Evolutionary conservation across 73 alveolate genomes (phyloP), one percentile per base, ranked within the genome.

Genomic region (Durusdinium trenchii): DNA sequence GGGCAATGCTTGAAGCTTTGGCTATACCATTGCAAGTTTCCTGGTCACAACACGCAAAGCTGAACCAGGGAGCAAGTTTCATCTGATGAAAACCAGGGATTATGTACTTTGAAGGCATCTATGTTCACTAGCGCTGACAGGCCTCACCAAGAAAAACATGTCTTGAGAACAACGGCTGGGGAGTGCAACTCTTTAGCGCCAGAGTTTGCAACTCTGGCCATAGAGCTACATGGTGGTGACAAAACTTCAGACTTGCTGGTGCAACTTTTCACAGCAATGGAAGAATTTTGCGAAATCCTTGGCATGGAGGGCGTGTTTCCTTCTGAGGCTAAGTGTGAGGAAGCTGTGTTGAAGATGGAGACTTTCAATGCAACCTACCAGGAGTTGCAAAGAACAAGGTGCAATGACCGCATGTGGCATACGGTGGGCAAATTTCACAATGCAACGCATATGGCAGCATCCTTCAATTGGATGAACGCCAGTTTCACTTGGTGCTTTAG

Each of bases 1-100:
- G 87, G 87, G 60, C 10, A 76, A 76, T 43, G 54, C 87, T 43
- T 75, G 86, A 76, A 76, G 61, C 60, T 30, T n/a, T 67, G 81
- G 81, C 16, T 28, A 10, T 67, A n/a, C 46, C 81, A 67, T 23
- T 30, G 81, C 81, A 67, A 67, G 10, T 67, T 67, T 67, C 46
- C 81, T 67, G 81, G 81, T 43, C 5, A 43, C 46, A 28, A n/a
- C 46, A 16, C 81, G 9, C 28, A 12, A 23, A 67, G 35, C 46
- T 38, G 35, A 16, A 28, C n/a, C n/a, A n/a, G n/a, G n/a, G 81
- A n/a, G 10, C 42, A n/a, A n/a, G 42, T 10, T 30, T 67, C 18
- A 30, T 67, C 1, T 67, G 46, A 10, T 20, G 43, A n/a, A 28
- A n/a, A 67, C 35, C 42, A 28, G 42, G 42, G 20, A 16, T 23